phyloP scores from a whole-genome alignment of 129 eudicot species.

The Chrysanthemum lavandulifolium region DNA sequence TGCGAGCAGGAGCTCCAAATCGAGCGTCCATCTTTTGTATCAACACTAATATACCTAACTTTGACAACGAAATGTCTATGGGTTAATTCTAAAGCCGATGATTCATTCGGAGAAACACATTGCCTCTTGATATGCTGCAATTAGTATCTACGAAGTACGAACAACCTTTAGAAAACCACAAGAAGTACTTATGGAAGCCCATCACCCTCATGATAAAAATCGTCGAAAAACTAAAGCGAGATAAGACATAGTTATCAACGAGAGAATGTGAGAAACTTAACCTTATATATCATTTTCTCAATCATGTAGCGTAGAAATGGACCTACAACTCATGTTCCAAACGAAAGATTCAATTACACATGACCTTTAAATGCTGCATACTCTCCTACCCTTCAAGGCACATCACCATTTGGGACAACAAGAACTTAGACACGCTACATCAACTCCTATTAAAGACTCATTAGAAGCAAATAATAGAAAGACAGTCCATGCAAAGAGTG shows the following conservation, averaged over 20 bases:
- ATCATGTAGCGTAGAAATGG: slow-evolving; percentile 20
- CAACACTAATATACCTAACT: too few species aligned
- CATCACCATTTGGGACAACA: slow-evolving; percentile 20
- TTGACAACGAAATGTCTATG: background rate
- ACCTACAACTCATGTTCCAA: slow-evolving; percentile 24
- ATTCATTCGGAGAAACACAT: background rate
- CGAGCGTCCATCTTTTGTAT: too few species aligned
- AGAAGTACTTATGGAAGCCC: too few species aligned
- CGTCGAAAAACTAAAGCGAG: too few species aligned
- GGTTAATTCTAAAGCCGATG: background rate
- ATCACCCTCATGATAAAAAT: too few species aligned
- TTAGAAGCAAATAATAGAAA: background rate
- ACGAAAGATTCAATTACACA: slow-evolving; percentile 24
- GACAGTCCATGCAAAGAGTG: background rate
- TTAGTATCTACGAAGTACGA: too few species aligned
- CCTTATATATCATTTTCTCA: slow-evolving; percentile 13
- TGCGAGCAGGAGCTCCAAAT: too few species aligned
- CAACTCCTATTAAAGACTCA: slow-evolving; percentile 15
- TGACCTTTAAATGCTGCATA: slow-evolving; percentile 19
- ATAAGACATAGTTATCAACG: slow-evolving; percentile 6
- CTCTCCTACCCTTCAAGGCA: slow-evolving; percentile 12
- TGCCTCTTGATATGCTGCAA: background rate
- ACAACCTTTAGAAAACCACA: too few species aligned
- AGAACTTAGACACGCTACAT: slow-evolving; percentile 25
- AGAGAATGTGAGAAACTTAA: slow-evolving; percentile 15